Conservation (phyloP, 2,329 filamentous ascomycete species). For the Parascedosporium putredinis region DNA sequence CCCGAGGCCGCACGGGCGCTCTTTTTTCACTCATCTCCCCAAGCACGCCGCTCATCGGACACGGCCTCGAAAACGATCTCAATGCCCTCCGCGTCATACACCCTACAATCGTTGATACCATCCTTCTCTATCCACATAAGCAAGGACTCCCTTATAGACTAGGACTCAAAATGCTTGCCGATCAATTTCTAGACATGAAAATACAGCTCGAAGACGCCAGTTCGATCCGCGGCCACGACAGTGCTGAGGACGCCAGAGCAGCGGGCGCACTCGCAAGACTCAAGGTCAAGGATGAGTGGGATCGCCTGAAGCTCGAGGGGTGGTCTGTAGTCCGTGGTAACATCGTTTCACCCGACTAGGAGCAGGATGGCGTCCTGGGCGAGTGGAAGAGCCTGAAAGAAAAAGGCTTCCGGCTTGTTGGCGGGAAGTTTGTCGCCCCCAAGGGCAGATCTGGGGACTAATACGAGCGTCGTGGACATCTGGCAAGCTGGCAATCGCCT, state of each 20-base stretch:
- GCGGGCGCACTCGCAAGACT: constrained; percentile 76
- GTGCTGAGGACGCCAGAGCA: constrained; percentile 78
- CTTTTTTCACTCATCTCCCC: constrained; percentile 68
- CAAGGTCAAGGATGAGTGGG: constrained; percentile 63
- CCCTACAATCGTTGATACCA: constrained; percentile 74
- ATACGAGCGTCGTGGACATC: too few species aligned
- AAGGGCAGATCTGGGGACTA: not conserved
- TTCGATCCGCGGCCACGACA: constrained; percentile 64
- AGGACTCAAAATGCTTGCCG: constrained; percentile 65
- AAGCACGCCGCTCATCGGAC: constrained; percentile 75
- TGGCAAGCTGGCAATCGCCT: too few species aligned
- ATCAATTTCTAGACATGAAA: constrained; percentile 56
- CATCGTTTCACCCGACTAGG: constrained; percentile 27
- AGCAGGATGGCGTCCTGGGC: not conserved
- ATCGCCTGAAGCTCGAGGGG: constrained; percentile 50
- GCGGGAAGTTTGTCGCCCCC: constrained; percentile 5
- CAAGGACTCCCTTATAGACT: constrained; percentile 67
- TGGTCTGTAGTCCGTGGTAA: constrained; percentile 50
- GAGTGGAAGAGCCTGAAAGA: constrained; percentile 4
- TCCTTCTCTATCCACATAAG: constrained; percentile 71
- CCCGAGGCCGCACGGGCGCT: constrained; percentile 65
- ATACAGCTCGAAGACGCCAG: constrained; percentile 61
- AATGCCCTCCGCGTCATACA: constrained; percentile 79
- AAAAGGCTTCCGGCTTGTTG: constrained; percentile 2
- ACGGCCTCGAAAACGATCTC: constrained; percentile 91